A percentile compares a stretch with the other conserved stretches of the same genome.
phyloP scores from a whole-genome alignment of 768 basidiomycete species.

The Lanmaoa rubissima region DNA sequence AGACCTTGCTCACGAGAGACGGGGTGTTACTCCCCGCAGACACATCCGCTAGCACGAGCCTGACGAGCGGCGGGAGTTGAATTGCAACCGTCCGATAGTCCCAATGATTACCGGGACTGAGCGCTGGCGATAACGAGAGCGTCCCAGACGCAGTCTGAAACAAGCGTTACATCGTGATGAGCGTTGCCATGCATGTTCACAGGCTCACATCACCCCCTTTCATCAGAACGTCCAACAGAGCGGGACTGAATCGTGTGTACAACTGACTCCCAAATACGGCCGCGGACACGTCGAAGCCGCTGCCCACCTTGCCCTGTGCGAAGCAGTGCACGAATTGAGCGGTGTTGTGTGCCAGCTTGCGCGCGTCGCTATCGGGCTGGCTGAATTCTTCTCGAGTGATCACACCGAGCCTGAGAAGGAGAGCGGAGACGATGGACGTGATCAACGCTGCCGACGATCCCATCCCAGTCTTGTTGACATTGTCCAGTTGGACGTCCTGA shows the following conservation, averaged over 20 bases:
- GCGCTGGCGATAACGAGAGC: conserved; percentile 47
- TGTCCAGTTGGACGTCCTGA: conserved; percentile 62
- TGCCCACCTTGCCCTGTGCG: conserved; percentile 97
- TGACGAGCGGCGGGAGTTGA: conserved; percentile 77
- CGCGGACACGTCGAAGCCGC: conserved; percentile 93
- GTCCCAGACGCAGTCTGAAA: conserved; percentile 14
- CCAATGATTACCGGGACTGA: conserved; percentile 62
- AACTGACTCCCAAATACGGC: conserved; percentile 94
- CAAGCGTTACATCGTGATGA: conserved; percentile 1
- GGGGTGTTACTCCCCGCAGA: conserved; percentile 97
- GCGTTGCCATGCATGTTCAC: not conserved
- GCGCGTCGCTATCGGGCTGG: conserved; percentile 43
- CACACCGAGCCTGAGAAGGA: conserved; percentile 73
- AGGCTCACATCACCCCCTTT: conserved; percentile 22
- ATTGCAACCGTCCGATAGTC: conserved; percentile 68
- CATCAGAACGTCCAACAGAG: conserved; percentile 30
- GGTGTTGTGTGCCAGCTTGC: conserved; percentile 80
- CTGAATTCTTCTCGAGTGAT: conserved; percentile 52
- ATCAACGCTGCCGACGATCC: conserved; percentile 97
- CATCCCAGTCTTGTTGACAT: conserved; percentile 98
- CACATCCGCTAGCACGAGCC: conserved; percentile 91
- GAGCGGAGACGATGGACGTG: conserved; percentile 85
- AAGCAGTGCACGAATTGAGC: conserved; percentile 94
- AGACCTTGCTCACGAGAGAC: conserved; percentile 85
- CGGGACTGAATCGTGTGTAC: conserved; percentile 85